Conservation (phyloP, 768 basidiomycete genomes). For the Termitomyces eurrhizus region DNA sequence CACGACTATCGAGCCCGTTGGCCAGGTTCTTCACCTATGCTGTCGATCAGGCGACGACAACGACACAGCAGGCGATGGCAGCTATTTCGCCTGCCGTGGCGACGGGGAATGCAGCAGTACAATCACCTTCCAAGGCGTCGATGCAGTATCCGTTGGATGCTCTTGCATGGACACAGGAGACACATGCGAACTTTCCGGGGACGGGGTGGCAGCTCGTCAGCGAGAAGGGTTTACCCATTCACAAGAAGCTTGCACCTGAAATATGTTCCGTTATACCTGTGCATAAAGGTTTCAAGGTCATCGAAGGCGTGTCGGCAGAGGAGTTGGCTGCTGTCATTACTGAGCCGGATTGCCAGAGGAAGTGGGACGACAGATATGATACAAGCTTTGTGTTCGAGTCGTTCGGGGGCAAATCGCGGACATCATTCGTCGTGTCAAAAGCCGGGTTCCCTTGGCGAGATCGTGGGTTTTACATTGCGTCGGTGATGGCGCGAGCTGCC, state of each 20-base stretch:
- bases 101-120: slow-evolving; percentile 34
- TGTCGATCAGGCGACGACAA: slow-evolving; percentile 66
- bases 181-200: slow-evolving; percentile 53
- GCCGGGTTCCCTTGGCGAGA: slow-evolving; percentile 89
- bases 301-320: slow-evolving; percentile 91
- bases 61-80: slow-evolving; percentile 75
- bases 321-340: slow-evolving; percentile 76
- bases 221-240: slow-evolving; percentile 73
- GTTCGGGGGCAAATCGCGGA: slow-evolving; percentile 71
- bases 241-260: slow-evolving; percentile 70
- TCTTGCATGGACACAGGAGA: slow-evolving; percentile 71
- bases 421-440: slow-evolving; percentile 68
- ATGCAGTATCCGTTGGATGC: slow-evolving; percentile 84
- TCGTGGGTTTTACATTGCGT: slow-evolving; percentile 80
- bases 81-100: slow-evolving; percentile 60
- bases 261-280: slow-evolving; percentile 81
- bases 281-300: slow-evolving; percentile 84
- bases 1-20: slow-evolving; percentile 67
- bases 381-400: slow-evolving; percentile 66
- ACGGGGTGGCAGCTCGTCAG: slow-evolving; percentile 74
- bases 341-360: slow-evolving; percentile 66
- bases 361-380: slow-evolving; percentile 87
- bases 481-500: slow-evolving; percentile 61
- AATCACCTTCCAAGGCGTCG: slow-evolving; percentile 58
- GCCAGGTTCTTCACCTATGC: slow-evolving; percentile 70